Conservation (phyloP, 192 early-diverging fungal genomes). For the Martensiomyces pterosporus region DNA sequence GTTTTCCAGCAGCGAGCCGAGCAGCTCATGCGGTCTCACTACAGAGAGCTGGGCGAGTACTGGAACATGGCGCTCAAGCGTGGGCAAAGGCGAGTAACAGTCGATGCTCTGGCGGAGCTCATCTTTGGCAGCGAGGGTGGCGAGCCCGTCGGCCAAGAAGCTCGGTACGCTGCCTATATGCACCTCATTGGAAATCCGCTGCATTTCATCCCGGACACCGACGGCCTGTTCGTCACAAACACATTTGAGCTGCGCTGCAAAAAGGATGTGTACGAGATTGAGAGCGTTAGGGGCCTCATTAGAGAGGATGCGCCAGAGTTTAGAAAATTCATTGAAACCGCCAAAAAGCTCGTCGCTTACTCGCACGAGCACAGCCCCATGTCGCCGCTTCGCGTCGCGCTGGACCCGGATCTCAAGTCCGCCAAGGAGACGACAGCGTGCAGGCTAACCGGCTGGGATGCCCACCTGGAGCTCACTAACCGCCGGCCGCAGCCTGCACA, state of each 20-base stretch:
- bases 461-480: conserved; percentile 1
- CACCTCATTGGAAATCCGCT: conserved; percentile 53
- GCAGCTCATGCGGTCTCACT: conserved; percentile 30
- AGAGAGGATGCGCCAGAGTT: conserved; percentile 46
- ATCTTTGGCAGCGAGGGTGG: conserved; percentile 18
- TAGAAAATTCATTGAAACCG: conserved; percentile 52
- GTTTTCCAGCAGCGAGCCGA: conserved; percentile 19
- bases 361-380: conserved; percentile 13
- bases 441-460: conserved; percentile 14
- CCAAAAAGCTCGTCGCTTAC: conserved; percentile 29
- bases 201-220: conserved; percentile 51
- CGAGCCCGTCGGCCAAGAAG: conserved; percentile 9
- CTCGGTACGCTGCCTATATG: conserved; percentile 56
- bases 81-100: conserved; percentile 24
- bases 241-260: conserved; percentile 51
- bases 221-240: conserved; percentile 47
- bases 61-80: conserved; percentile 19
- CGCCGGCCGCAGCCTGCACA: conserved; percentile 2
- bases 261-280: conserved; percentile 41
- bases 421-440: conserved; percentile 15
- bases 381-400: conserved; percentile 14
- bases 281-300: conserved; percentile 50
- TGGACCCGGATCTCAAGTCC: conserved; percentile 15
- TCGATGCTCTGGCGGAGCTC: conserved; percentile 32
- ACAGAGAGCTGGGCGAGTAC: conserved; percentile 29